Conservation (phyloP, 192 early-diverging fungal species). For the Chytriomyces hyalinus region DNA sequence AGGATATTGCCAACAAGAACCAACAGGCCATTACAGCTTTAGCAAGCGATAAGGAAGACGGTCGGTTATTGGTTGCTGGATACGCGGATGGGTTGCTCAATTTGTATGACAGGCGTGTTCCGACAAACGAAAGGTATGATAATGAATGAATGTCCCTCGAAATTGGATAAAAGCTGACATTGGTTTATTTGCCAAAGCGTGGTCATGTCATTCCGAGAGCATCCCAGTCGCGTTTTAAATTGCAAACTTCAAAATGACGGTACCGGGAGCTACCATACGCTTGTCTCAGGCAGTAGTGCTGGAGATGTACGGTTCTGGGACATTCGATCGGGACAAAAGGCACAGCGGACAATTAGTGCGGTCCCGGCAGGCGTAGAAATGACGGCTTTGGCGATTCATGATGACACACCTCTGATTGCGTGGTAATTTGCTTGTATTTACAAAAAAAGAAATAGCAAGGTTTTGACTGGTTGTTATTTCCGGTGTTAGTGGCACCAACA, state of each 20-base stretch:
- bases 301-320: slow-evolving; percentile 53
- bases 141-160: neutral
- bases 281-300: slow-evolving; percentile 64
- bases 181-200: slow-evolving; percentile 43
- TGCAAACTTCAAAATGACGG: slow-evolving; percentile 30
- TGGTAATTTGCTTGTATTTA: slow-evolving; percentile 38
- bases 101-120: slow-evolving; percentile 70
- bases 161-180: neutral
- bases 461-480: neutral
- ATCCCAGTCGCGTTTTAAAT: slow-evolving; percentile 60
- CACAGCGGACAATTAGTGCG: slow-evolving; percentile 9
- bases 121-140: slow-evolving; percentile 57
- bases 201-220: slow-evolving; percentile 65
- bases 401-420: slow-evolving; percentile 46
- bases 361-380: slow-evolving; percentile 28
- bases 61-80: slow-evolving; percentile 72
- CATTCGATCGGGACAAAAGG: slow-evolving; percentile 32
- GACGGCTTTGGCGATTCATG: slow-evolving; percentile 47
- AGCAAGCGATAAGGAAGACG: slow-evolving; percentile 65
- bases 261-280: slow-evolving; percentile 40
- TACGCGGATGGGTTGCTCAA: slow-evolving; percentile 76
- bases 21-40: slow-evolving; percentile 61
- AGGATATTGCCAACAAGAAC: slow-evolving; percentile 31
- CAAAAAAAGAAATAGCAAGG: neutral
- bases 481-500: slow-evolving; percentile 47